Evolutionary conservation across 306 rosid species (phyloP).

Genomic region (Prunus davidiana): DNA sequence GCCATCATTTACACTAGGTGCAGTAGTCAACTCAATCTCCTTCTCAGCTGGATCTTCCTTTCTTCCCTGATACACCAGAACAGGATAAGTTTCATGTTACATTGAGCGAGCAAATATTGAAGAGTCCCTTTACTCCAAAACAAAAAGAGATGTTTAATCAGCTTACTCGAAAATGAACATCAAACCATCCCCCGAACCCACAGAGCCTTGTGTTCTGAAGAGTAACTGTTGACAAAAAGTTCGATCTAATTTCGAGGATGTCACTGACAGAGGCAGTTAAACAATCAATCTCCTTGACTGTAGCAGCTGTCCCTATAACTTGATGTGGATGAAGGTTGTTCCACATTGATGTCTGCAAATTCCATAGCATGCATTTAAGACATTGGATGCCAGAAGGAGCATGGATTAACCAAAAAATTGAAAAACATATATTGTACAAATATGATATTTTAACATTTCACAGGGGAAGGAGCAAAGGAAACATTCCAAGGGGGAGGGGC

Average conservation of each 20-base stretch:
- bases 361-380: constrained; percentile 10
- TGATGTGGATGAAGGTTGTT: constrained; percentile 88
- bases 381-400: constrained; percentile 13
- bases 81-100: background rate
- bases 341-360: constrained; percentile 82
- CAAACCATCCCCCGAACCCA: constrained; percentile 97
- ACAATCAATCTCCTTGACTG: constrained; percentile 82
- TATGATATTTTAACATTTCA: too few species aligned
- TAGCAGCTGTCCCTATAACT: constrained; percentile 74
- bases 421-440: background rate
- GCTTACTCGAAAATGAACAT: constrained; percentile 92
- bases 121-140: background rate
- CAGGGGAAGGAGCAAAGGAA: too few species aligned
- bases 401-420: constrained; percentile 18
- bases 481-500: too few species aligned
- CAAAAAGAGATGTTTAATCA: constrained; percentile 10
- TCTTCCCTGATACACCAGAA: constrained; percentile 66
- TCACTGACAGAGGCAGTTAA: constrained; percentile 80
- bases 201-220: constrained; percentile 58
- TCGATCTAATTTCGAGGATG: constrained; percentile 67
- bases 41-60: constrained; percentile 76
- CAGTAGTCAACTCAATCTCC: constrained; percentile 84
- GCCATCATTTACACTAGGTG: constrained; percentile 59
- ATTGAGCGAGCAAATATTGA: constrained; percentile 7
- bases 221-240: constrained; percentile 50